A percentile compares a stretch with the other conserved stretches of the same genome.
phyloP scores from a whole-genome alignment of 805 yeast genomes.

The Metschnikowia drakensbergensis region DNA sequence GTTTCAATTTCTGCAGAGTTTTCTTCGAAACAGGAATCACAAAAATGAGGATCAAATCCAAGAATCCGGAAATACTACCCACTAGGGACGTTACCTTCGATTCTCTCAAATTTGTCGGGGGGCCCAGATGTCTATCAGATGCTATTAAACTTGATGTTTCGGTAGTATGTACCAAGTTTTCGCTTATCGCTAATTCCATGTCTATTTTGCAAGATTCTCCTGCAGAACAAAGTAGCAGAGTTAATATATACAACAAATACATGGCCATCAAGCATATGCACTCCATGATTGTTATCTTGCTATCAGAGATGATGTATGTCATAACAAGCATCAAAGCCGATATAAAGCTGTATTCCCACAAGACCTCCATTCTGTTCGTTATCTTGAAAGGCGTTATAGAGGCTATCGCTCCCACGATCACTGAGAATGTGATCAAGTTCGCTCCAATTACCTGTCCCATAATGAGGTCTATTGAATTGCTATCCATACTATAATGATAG shows the following conservation, averaged over 20 bases:
- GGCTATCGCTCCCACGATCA: conserved; percentile 33
- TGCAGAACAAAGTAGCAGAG: conserved; percentile 1
- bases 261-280: conserved; percentile 23
- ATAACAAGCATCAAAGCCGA: conserved; percentile 25
- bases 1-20: neutral
- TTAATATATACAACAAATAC: conserved; percentile 16
- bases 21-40: conserved; percentile 9
- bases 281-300: conserved; percentile 30
- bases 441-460: conserved; percentile 39
- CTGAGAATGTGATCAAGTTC: conserved; percentile 28
- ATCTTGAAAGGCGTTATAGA: conserved; percentile 24
- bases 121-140: neutral
- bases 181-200: conserved; percentile 1
- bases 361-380: conserved; percentile 15
- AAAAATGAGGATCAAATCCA: conserved; percentile 6
- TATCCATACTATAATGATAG: conserved; percentile 28
- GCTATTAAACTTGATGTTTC: conserved; percentile 8
- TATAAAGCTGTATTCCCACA: conserved; percentile 30
- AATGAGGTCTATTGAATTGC: conserved; percentile 30
- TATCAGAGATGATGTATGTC: conserved; percentile 30
- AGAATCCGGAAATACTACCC: neutral
- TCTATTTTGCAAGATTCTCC: neutral
- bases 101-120: neutral
- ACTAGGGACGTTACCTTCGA: neutral
- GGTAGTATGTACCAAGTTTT: neutral